Conservation (phyloP, 805 yeast genomes). For the Ogataea ramenticola region DNA sequence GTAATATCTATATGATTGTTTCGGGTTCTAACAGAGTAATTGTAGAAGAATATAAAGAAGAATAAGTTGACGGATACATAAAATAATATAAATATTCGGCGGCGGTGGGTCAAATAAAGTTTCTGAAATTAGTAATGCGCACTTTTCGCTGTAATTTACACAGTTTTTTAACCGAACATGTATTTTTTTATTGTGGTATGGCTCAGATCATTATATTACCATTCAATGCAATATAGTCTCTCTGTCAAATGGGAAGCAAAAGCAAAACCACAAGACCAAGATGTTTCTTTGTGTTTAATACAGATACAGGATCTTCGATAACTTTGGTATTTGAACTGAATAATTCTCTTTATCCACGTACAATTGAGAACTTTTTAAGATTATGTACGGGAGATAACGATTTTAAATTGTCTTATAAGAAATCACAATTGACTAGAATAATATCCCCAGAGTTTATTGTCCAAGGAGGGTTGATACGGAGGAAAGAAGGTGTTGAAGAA, state of each 20-base stretch:
- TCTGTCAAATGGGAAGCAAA: neutral
- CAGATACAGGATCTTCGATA: slow-evolving; percentile 1
- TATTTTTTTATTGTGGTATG: too few relatives aligned
- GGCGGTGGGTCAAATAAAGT: too few relatives aligned
- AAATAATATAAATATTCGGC: neutral
- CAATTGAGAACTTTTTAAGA: slow-evolving; percentile 7
- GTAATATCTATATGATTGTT: neutral
- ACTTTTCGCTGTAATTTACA: neutral
- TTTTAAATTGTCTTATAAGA: slow-evolving; percentile 8
- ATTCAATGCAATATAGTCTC: too few relatives aligned
- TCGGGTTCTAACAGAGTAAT: too few relatives aligned
- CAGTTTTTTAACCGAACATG: too few relatives aligned
- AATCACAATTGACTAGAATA: slow-evolving; percentile 15
- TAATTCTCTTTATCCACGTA: slow-evolving; percentile 7
- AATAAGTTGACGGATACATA: neutral
- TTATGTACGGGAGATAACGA: slow-evolving; percentile 11
- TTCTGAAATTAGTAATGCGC: neutral
- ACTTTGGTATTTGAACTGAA: slow-evolving; percentile 8
- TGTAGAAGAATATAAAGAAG: too few relatives aligned
- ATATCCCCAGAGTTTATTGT: slow-evolving; percentile 23
- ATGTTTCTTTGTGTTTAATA: slow-evolving; percentile 5
- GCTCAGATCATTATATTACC: too few relatives aligned
- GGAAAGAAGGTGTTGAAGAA: slow-evolving; percentile 1
- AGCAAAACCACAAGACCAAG: neutral
- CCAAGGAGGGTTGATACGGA: slow-evolving; percentile 15